A percentile compares a stretch with the other conserved stretches of the same genome.
phyloP scores from a whole-genome alignment of 306 rosid species.

The Comarum palustre region DNA sequence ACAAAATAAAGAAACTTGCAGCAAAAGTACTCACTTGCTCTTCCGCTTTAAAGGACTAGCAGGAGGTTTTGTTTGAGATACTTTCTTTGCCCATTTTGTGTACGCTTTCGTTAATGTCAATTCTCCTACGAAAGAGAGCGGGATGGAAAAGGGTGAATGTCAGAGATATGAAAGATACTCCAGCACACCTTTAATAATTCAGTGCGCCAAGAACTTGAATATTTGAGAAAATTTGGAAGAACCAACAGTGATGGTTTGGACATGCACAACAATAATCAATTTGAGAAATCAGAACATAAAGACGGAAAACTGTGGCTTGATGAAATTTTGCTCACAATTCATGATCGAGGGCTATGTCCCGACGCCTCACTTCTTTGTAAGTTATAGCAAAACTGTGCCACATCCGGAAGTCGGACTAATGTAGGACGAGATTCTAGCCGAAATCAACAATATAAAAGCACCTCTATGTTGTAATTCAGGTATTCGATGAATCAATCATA shows the following conservation, averaged over 20 bases:
- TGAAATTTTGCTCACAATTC: too few species aligned
- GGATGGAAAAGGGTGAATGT: not conserved
- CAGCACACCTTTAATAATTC: not conserved
- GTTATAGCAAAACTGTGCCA: too few species aligned
- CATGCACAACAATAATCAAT: not conserved
- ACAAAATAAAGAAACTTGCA: slow-evolving; percentile 1
- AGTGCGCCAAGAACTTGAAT: not conserved
- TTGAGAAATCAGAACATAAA: too few species aligned
- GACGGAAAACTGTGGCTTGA: too few species aligned
- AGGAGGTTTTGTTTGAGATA: slow-evolving; percentile 73
- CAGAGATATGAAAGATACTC: slow-evolving; percentile 5
- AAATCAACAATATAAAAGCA: too few species aligned
- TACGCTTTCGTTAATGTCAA: slow-evolving; percentile 66
- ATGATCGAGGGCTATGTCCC: too few species aligned
- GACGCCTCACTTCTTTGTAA: too few species aligned
- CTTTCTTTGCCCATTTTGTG: slow-evolving; percentile 66
- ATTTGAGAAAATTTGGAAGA: not conserved
- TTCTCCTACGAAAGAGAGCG: slow-evolving; percentile 46
- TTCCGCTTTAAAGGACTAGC: slow-evolving; percentile 66
- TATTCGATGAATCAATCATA: too few species aligned
- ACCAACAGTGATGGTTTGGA: not conserved
- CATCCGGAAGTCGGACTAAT: too few species aligned
- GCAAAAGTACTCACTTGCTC: slow-evolving; percentile 45
- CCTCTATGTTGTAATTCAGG: too few species aligned
- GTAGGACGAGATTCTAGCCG: too few species aligned